Evolutionary conservation across 306 rosid genomes (phyloP), one percentile per base, ranked within the genome.

Genomic region (Citrullus mucosospermus): DNA sequence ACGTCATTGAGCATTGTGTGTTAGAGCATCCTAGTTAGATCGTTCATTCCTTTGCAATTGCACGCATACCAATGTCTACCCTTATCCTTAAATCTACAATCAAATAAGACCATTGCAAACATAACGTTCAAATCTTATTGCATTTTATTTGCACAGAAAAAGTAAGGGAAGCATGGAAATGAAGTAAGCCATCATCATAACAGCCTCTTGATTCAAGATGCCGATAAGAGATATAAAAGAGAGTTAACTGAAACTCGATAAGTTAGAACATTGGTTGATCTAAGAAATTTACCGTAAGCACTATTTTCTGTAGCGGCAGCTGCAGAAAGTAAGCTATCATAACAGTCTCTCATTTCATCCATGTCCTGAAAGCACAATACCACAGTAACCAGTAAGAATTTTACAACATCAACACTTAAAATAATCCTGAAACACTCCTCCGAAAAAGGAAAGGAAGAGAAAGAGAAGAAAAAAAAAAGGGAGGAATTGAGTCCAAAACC

Each of bases 221-320:
- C 62, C 18, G 46, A 28, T 36, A 74, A 53, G 48, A 53, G 78
- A 53, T 8, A 74, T 53, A 56, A 7, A 53, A 32, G 78, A 74
- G 43, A 17, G 78, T 9, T 74, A 32, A 74, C 78, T 16, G 61
- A 74, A 51, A 32, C 17, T 74, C 11, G 9, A 32, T 53, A 8
- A 15, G 25, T 74, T 32, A 18, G 62, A 74, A 53, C 6, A 53
- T 32, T 53, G 25, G 17, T 74, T 32, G 46, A 53, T 74, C 32
- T 16, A 74, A 9, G 53, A 9, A 59, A 68, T n/a, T 76, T 85
- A 92, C 98, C 98, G 57, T 89, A 94, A 79, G 98, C 96, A 76
- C 98, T 90, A 83, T 91, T 94, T 74, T 92, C 89, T 12, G 98
- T 94, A 43, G 98, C 98, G 5, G 97, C 98, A 12, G 98, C 96